Evolutionary conservation across 73 alveolate species (phyloP).

Genomic region (Paraurostyla sp.): DNA sequence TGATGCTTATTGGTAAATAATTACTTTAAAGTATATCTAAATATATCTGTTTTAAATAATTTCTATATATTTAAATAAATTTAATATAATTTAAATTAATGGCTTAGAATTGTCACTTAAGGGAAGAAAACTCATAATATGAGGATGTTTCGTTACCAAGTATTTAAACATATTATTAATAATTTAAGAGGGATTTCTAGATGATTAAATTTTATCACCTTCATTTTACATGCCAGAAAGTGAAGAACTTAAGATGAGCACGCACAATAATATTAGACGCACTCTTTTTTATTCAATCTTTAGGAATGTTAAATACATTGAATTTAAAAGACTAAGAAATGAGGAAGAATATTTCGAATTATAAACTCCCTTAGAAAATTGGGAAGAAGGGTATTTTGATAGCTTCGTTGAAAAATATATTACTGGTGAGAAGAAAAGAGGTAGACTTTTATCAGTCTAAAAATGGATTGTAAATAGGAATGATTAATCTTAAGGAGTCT

Average conservation of each 20-base stretch:
- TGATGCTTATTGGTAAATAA: not conserved
- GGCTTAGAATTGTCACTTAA: not conserved
- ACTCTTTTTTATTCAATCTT: conserved; percentile 44
- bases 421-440: conserved; percentile 12
- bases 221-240: conserved; percentile 79
- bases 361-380: not conserved
- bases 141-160: not conserved
- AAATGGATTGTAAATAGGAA: conserved; percentile 41
- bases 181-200: conserved; percentile 67
- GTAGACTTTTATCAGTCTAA: conserved; percentile 17
- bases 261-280: conserved; percentile 73
- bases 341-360: conserved; percentile 39
- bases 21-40: not conserved
- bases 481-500: conserved; percentile 37
- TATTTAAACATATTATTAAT: not conserved
- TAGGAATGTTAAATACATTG: conserved; percentile 38
- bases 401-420: conserved; percentile 35
- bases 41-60: not conserved
- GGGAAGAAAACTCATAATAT: not conserved
- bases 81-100: too few species aligned
- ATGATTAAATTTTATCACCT: conserved; percentile 67
- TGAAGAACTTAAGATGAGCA: conserved; percentile 59
- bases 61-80: not conserved
- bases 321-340: conserved; percentile 2
- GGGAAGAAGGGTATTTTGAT: conserved; percentile 43